These are phyloP conservation scores for Cercophora newfieldiana DNA, from an alignment of 495 filamentous ascomycete species.

Conservation along the genomic window DNA sequence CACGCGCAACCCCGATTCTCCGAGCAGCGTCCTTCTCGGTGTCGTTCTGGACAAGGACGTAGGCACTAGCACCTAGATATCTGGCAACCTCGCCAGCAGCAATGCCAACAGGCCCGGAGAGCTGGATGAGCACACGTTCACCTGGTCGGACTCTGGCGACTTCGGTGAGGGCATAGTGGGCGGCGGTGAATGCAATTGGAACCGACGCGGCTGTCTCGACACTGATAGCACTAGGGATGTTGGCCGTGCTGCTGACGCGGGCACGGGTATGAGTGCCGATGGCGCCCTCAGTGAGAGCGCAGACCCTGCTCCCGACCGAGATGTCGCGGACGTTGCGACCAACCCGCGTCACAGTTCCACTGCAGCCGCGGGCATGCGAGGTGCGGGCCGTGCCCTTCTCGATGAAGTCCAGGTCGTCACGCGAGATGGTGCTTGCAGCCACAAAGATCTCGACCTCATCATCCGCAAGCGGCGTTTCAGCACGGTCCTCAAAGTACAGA, in stretches of 20 bases:
- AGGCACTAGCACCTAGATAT: conserved; percentile 51
- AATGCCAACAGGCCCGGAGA: conserved; percentile 53
- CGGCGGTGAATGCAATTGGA: conserved; percentile 54
- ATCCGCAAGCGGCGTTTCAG: conserved; percentile 21
- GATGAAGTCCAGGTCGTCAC: conserved; percentile 42
- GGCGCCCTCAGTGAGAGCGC: conserved; percentile 29
- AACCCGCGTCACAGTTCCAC: conserved; percentile 43
- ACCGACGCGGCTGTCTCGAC: conserved; percentile 52
- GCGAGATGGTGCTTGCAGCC: conserved; percentile 29
- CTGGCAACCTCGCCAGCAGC: conserved; percentile 55
- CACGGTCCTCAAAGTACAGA: conserved; percentile 36
- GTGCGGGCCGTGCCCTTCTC: conserved; percentile 34
- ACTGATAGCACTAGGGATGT: conserved; percentile 44
- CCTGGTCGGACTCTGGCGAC: conserved; percentile 38
- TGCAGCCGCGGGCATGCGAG: conserved; percentile 36
- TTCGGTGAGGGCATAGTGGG: conserved; percentile 49
- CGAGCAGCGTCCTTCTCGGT: conserved; percentile 43
- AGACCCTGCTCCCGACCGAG: conserved; percentile 43
- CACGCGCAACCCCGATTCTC: conserved; percentile 40
- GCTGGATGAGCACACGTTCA: conserved; percentile 58
- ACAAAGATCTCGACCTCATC: conserved; percentile 47
- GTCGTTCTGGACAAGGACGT: conserved; percentile 47
- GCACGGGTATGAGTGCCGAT: conserved; percentile 31
- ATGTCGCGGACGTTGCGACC: conserved; percentile 39
- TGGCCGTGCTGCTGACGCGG: conserved; percentile 28